Conservation (phyloP, 805 yeast genomes). For the Kodamaea nitidulidarum region DNA sequence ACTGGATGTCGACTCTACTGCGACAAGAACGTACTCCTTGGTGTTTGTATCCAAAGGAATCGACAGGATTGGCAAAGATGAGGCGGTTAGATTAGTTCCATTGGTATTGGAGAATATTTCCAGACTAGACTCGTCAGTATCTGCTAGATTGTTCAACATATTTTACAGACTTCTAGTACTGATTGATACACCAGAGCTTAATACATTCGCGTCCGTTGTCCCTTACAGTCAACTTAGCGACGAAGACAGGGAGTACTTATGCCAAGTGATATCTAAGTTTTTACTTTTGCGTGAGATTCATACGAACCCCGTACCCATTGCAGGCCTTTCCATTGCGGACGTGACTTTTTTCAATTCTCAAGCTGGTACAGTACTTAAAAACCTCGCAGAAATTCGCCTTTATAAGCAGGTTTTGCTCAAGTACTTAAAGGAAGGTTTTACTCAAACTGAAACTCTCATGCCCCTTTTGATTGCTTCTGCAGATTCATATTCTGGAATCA, state of each 20-base stretch:
- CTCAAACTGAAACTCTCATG: constrained; percentile 34
- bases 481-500: constrained; percentile 53
- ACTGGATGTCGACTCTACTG: constrained; percentile 38
- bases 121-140: constrained; percentile 24
- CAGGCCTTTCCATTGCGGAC: constrained; percentile 61
- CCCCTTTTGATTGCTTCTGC: constrained; percentile 61
- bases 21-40: constrained; percentile 59
- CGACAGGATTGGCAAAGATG: constrained; percentile 44
- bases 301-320: constrained; percentile 41
- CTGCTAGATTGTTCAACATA: constrained; percentile 60
- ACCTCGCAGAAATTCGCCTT: constrained; percentile 38
- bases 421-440: constrained; percentile 41
- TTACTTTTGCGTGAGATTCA: constrained; percentile 42
- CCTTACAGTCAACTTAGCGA: constrained; percentile 27
- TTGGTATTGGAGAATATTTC: constrained; percentile 45
- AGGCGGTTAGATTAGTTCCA: constrained; percentile 44
- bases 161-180: constrained; percentile 43
- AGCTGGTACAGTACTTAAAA: constrained; percentile 60
- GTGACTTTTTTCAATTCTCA: constrained; percentile 60
- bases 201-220: constrained; percentile 40
- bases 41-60: constrained; percentile 66
- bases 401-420: constrained; percentile 28
- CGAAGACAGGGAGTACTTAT: constrained; percentile 43
- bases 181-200: constrained; percentile 50
- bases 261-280: constrained; percentile 49